A percentile compares a stretch with the other conserved stretches of the same genome.
Evolutionary conservation across 2,329 filamentous ascomycete species (phyloP).

Genomic region (Lasiodiplodia theobromae): DNA sequence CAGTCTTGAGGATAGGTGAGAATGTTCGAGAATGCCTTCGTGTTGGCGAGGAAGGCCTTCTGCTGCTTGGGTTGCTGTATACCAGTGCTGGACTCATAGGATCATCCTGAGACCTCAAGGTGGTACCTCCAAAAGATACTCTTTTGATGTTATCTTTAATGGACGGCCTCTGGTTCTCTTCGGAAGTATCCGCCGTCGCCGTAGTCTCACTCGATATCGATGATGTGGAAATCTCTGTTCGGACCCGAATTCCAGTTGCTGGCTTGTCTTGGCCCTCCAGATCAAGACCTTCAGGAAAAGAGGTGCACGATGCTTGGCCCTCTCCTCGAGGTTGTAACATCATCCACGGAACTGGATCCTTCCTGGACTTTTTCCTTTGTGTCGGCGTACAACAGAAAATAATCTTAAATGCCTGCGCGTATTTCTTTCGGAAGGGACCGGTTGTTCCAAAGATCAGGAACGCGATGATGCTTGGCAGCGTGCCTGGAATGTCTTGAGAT

Average conservation of each 20-base stretch:
- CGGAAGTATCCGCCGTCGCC: not conserved
- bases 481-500: conserved; percentile 11
- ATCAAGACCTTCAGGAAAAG: conserved; percentile 5
- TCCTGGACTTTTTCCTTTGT: not conserved
- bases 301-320: not conserved
- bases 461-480: conserved; percentile 18
- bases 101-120: conserved; percentile 2
- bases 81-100: not conserved
- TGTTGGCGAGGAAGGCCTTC: conserved; percentile 9
- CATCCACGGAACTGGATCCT: conserved; percentile 10
- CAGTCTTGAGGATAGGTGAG: not conserved
- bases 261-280: conserved; percentile 4
- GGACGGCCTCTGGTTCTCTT: not conserved
- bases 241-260: not conserved
- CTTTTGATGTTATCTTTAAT: not conserved
- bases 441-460: conserved; percentile 28
- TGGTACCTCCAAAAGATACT: conserved; percentile 17
- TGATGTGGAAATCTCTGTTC: conserved; percentile 14
- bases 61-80: conserved; percentile 21
- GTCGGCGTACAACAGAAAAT: not conserved
- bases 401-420: not conserved
- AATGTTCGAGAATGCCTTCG: conserved; percentile 5
- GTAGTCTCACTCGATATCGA: conserved; percentile 3
- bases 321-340: conserved; percentile 14
- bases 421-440: conserved; percentile 12